A percentile compares a stretch with the other conserved stretches of the same genome.
Evolutionary conservation across 805 yeast genomes (phyloP).

Genomic region (Yarrowia osloensis): DNA sequence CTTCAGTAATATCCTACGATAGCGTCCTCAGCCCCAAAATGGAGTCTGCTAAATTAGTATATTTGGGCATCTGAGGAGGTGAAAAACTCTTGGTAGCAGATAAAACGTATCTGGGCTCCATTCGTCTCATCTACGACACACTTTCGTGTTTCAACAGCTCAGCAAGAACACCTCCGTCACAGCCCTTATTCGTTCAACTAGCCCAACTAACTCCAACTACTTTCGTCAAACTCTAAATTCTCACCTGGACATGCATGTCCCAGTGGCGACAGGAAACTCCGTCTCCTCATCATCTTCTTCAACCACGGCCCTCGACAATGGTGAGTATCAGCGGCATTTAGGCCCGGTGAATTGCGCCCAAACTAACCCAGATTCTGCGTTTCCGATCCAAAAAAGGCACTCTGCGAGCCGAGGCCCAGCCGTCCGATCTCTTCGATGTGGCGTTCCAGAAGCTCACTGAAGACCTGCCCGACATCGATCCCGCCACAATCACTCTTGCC

Average conservation of each 20-base stretch:
- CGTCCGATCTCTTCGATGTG: conserved; percentile 47
- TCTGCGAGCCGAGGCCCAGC: conserved; percentile 62
- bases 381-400: conserved; percentile 85
- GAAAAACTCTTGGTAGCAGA: no score
- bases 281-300: background rate
- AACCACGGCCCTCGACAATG: background rate
- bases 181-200: no score
- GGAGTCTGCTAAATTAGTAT: no score
- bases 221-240: no score
- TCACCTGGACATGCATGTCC: background rate
- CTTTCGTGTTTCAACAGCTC: no score
- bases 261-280: background rate
- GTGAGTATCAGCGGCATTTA: background rate
- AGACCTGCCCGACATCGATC: conserved; percentile 13
- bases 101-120: no score
- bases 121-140: no score
- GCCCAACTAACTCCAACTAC: no score
- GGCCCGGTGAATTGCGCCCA: background rate
- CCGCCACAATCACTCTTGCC: conserved; percentile 43
- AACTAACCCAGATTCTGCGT: conserved; percentile 56
- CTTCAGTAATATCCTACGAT: no score
- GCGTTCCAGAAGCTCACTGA: conserved; percentile 43
- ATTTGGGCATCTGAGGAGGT: no score
- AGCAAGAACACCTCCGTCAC: no score
- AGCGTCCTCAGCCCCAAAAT: no score